Conservation (phyloP, 345 rosid species). For the Corchorus capsularis region DNA sequence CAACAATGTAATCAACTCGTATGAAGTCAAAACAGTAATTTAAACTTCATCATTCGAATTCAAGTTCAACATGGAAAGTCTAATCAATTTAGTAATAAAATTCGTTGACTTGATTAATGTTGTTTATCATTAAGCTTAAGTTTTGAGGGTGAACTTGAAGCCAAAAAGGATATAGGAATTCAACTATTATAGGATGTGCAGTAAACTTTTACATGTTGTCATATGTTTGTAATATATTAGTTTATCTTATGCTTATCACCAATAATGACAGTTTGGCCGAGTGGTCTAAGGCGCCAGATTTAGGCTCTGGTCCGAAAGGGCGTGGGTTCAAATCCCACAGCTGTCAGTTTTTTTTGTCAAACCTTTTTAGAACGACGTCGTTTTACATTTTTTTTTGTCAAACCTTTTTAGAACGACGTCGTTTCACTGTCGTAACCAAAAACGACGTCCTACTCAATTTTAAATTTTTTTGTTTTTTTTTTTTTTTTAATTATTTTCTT, state of each 20-base stretch:
- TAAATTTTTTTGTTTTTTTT: too few species aligned
- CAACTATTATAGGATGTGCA: too few species aligned
- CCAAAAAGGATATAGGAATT: not conserved
- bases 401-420: too few species aligned
- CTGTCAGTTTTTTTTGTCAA: conserved; percentile 46
- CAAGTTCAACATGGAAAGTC: not conserved
- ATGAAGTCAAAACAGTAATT: not conserved
- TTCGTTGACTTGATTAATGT: not conserved
- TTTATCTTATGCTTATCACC: too few species aligned
- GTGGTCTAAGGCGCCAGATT: conserved; percentile 77
- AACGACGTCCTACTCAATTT: too few species aligned
- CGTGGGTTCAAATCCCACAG: conserved; percentile 99
- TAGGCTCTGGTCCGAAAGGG: conserved; percentile 99
- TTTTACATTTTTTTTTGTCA: too few species aligned
- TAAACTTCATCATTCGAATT: not conserved
- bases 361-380: too few species aligned
- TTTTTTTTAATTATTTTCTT: too few species aligned
- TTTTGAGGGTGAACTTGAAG: not conserved
- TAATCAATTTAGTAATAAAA: not conserved
- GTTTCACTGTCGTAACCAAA: too few species aligned
- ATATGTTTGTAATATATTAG: too few species aligned
- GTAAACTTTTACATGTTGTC: too few species aligned
- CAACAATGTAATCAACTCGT: not conserved
- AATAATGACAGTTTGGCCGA: conserved; percentile 14
- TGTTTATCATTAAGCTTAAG: not conserved